phyloP scores from a whole-genome alignment of 768 basidiomycete species.

The Boletus edulis region DNA sequence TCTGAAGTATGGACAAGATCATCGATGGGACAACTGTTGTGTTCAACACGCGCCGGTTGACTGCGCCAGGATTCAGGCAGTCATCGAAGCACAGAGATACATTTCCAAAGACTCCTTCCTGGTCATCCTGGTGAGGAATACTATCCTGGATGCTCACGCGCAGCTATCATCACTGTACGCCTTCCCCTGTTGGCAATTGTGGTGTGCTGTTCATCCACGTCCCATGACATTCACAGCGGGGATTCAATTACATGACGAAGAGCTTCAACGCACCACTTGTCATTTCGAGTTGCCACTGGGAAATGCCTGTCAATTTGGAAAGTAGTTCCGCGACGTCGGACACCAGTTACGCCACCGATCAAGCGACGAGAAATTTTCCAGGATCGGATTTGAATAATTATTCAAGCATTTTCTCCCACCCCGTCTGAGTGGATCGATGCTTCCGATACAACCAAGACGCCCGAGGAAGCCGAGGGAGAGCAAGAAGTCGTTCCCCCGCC shows the following conservation, averaged over 20 bases:
- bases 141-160: neutral
- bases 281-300: neutral
- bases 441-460: neutral
- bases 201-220: neutral
- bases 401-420: neutral
- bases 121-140: slow-evolving; percentile 2
- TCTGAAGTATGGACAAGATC: too few relatives aligned
- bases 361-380: neutral
- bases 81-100: too few relatives aligned
- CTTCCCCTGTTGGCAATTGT: neutral
- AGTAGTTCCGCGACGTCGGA: neutral
- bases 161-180: neutral
- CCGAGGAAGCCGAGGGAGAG: slow-evolving; percentile 2
- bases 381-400: neutral
- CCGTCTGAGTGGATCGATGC: slow-evolving; percentile 2
- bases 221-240: slow-evolving; percentile 4
- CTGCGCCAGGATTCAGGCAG: slow-evolving; percentile 6
- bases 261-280: neutral
- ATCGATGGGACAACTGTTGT: neutral
- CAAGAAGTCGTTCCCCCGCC: neutral
- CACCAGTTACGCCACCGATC: neutral
- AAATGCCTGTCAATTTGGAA: neutral
- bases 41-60: slow-evolving; percentile 1
- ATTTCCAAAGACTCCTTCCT: slow-evolving; percentile 5
- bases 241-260: neutral